Evolutionary conservation across 1,139 yeast genomes (phyloP).

Genomic region (Scheffersomyces stambukii): DNA sequence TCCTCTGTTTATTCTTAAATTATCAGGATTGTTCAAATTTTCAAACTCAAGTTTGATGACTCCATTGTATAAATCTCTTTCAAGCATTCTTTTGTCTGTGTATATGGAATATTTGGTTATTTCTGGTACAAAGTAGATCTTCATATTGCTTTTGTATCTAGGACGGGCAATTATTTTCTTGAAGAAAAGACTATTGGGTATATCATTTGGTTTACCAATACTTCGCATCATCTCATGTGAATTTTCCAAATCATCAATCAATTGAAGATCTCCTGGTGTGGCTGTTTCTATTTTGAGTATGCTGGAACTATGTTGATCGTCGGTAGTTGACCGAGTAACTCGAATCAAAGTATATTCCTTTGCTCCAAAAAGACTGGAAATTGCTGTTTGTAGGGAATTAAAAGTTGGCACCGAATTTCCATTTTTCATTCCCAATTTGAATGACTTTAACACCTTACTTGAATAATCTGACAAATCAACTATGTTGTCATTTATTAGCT

Average conservation of each 20-base stretch:
- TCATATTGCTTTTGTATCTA: conserved; percentile 49
- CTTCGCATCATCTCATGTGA: conserved; percentile 37
- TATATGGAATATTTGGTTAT: conserved; percentile 36
- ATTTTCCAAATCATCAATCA: conserved; percentile 47
- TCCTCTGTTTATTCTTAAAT: conserved; percentile 3
- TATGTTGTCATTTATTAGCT: conserved; percentile 34
- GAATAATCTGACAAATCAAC: conserved; percentile 35
- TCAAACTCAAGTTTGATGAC: conserved; percentile 29
- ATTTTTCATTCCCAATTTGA: conserved; percentile 4
- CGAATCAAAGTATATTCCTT: conserved; percentile 43
- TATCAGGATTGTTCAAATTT: conserved; percentile 3
- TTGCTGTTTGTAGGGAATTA: conserved; percentile 44
- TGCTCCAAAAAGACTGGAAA: conserved; percentile 36
- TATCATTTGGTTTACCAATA: conserved; percentile 36
- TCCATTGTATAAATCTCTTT: conserved; percentile 49
- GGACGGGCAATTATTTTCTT: conserved; percentile 49
- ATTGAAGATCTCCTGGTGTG: conserved; percentile 45
- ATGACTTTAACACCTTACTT: conserved; percentile 28
- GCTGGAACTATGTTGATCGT: conserved; percentile 47
- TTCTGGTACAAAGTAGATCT: conserved; percentile 37
- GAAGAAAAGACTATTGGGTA: conserved; percentile 43
- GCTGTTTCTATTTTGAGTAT: conserved; percentile 53
- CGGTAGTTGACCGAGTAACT: conserved; percentile 52
- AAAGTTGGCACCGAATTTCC: conserved; percentile 29
- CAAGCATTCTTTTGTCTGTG: conserved; percentile 47